Percentiles rank a stretch among this genome's conserved stretches.
These are phyloP conservation scores for Daldinia grandis DNA, from an alignment of 495 filamentous ascomycete species.

Conservation along the genomic window DNA sequence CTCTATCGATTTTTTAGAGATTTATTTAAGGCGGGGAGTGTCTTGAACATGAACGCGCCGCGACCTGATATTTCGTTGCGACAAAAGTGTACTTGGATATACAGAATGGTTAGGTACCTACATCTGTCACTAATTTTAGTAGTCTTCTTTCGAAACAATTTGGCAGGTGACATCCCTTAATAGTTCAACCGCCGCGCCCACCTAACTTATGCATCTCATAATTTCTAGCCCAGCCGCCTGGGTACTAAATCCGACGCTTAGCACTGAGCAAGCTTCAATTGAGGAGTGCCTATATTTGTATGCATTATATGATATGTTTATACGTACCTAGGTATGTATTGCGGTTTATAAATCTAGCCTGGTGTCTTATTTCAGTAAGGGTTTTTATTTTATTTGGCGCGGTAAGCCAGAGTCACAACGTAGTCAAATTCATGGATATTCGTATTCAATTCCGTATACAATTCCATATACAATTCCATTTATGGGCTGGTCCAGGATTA, in stretches of 20 bases:
- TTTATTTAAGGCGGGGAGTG: conserved; percentile 17
- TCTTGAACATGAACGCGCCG: not conserved
- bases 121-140: not conserved
- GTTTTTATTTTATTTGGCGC: conserved; percentile 13
- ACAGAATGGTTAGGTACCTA: conserved; percentile 7
- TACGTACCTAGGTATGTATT: too few relatives aligned
- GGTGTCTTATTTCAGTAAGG: too few relatives aligned
- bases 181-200: not conserved
- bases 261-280: not conserved
- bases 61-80: not conserved
- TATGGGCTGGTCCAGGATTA: conserved; percentile 17
- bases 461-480: conserved; percentile 25
- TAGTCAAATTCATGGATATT: conserved; percentile 18
- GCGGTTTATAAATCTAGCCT: too few relatives aligned
- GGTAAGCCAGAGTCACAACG: conserved; percentile 7
- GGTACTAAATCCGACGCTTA: not conserved
- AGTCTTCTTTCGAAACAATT: conserved; percentile 7
- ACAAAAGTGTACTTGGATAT: conserved; percentile 4
- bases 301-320: too few relatives aligned
- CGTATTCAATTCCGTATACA: conserved; percentile 32
- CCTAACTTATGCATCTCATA: not conserved
- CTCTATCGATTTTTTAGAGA: conserved; percentile 3
- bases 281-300: too few relatives aligned
- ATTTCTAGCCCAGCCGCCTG: conserved; percentile 7
- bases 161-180: conserved; percentile 12